phyloP scores from a whole-genome alignment of 495 filamentous ascomycete species.

The Xylaria palmicola region DNA sequence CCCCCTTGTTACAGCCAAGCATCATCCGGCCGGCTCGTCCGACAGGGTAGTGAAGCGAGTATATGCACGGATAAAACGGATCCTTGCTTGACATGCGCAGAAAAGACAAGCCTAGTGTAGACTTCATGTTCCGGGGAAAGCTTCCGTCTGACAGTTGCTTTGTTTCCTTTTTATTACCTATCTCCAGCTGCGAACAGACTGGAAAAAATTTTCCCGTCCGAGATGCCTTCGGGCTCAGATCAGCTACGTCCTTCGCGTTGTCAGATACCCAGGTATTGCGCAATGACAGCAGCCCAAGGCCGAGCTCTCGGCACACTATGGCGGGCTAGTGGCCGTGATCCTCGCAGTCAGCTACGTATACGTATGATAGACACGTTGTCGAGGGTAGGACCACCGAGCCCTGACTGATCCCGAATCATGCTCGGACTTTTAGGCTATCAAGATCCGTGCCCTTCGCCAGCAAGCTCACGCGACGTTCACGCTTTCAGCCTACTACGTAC shows the following conservation, averaged over 20 bases:
- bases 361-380: neutral
- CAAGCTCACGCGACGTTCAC: neutral
- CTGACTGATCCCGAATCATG: neutral
- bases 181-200: neutral
- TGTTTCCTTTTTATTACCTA: slow-evolving; percentile 1
- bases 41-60: slow-evolving; percentile 7
- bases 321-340: neutral
- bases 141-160: slow-evolving; percentile 12
- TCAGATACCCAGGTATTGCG: neutral
- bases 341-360: neutral
- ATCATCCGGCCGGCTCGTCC: neutral
- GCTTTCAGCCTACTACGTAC: neutral
- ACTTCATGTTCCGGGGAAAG: slow-evolving; percentile 15
- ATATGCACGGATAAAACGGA: slow-evolving; percentile 7
- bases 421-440: neutral
- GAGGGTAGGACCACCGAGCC: neutral
- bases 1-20: slow-evolving; percentile 2
- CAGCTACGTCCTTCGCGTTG: neutral
- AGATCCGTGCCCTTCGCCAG: neutral
- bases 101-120: neutral
- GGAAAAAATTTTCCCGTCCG: slow-evolving; percentile 9
- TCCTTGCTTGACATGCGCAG: no score
- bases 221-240: neutral
- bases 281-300: neutral
- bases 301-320: neutral